Conservation (phyloP, 495 filamentous ascomycete genomes). For the Oleoguttula mirabilis region DNA sequence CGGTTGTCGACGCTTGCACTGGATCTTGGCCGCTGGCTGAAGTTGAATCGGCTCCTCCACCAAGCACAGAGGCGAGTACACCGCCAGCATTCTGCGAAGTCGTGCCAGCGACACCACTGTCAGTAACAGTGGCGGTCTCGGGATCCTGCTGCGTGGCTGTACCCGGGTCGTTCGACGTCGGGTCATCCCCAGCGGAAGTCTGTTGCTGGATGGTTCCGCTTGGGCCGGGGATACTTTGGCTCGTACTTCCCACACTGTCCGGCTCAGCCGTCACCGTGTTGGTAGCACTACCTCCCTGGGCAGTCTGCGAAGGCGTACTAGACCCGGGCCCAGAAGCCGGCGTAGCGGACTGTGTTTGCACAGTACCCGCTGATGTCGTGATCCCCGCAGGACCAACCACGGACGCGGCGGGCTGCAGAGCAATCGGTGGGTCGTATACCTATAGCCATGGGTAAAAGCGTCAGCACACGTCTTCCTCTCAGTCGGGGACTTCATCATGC, state of each 20-base stretch:
- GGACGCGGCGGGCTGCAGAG: neutral
- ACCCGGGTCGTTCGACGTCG: neutral
- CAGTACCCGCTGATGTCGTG: neutral
- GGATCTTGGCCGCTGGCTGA: too few relatives aligned
- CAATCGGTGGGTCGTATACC: neutral
- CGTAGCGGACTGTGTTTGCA: neutral
- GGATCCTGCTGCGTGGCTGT: neutral
- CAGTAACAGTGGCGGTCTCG: neutral
- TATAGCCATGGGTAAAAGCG: too few relatives aligned
- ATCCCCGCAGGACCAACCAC: neutral
- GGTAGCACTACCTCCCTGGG: too few relatives aligned
- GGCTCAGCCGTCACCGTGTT: too few relatives aligned
- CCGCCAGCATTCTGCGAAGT: neutral
- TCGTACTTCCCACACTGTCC: too few relatives aligned
- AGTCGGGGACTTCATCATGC: conserved; percentile 16
- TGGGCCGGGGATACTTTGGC: too few relatives aligned
- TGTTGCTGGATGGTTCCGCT: too few relatives aligned
- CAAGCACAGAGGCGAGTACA: neutral
- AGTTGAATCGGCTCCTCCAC: too few relatives aligned
- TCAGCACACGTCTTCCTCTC: neutral
- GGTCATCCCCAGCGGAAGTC: too few relatives aligned
- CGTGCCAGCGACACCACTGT: neutral
- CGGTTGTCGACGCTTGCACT: too few relatives aligned
- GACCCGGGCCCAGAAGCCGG: neutral
- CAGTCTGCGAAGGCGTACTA: neutral